Evolutionary conservation across 2,329 filamentous ascomycete genomes (phyloP).

Genomic region (Alternaria solani): DNA sequence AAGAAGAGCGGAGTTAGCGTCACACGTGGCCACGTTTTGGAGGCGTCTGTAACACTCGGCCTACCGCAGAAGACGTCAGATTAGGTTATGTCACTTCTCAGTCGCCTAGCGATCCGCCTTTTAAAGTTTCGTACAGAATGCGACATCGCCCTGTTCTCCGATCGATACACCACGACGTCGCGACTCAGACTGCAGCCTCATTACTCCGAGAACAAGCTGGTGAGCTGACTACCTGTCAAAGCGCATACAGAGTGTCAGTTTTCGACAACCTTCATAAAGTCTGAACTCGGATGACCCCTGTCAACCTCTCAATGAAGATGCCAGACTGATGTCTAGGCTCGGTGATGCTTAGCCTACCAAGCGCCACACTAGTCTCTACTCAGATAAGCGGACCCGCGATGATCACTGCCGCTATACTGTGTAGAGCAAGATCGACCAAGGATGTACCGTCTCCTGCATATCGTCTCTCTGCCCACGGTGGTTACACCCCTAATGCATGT

Average conservation of each 20-base stretch:
- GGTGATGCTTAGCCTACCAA: neutral
- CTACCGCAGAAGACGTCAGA: conserved; percentile 1
- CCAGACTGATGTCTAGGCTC: neutral
- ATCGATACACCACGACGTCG: neutral
- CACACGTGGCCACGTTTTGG: neutral
- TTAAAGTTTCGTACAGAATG: neutral
- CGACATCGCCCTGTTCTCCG: neutral
- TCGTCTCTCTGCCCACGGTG: neutral
- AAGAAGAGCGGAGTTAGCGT: neutral
- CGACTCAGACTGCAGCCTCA: no score
- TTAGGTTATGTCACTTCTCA: neutral
- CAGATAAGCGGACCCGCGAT: neutral
- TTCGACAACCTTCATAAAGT: neutral
- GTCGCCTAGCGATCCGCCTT: neutral
- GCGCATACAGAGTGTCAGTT: neutral
- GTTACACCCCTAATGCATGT: neutral
- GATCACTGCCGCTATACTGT: neutral
- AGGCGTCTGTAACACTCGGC: neutral
- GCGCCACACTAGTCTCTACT: neutral
- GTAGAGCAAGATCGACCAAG: neutral
- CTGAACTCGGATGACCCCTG: neutral
- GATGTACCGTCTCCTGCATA: neutral
- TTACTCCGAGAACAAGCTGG: neutral
- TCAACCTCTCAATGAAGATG: neutral
- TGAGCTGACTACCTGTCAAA: neutral